Evolutionary conservation across 2,329 filamentous ascomycete species (phyloP).

Genomic region (Fusarium pilosicola): DNA sequence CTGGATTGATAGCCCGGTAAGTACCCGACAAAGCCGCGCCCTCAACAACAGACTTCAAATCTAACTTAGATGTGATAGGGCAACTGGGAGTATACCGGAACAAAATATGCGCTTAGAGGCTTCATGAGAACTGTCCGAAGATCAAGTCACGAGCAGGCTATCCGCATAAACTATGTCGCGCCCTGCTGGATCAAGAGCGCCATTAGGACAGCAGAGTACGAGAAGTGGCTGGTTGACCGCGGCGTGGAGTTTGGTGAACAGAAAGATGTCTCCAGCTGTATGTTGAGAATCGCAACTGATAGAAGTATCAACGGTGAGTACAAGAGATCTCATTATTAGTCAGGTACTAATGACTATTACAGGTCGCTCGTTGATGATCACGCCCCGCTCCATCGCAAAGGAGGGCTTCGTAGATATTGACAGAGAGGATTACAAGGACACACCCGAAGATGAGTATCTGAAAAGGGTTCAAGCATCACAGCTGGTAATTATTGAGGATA

Average conservation of each 20-base stretch:
- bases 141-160: constrained; percentile 49
- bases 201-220: constrained; percentile 52
- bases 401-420: constrained; percentile 36
- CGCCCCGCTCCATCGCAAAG: constrained; percentile 27
- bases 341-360: background rate
- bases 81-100: constrained; percentile 39
- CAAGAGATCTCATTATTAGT: accelerated
- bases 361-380: constrained; percentile 38
- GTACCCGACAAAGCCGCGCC: background rate
- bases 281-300: constrained; percentile 49
- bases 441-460: constrained; percentile 26
- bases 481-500: constrained; percentile 32
- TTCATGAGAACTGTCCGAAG: constrained; percentile 35
- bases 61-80: background rate
- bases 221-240: constrained; percentile 51
- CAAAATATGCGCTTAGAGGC: constrained; percentile 26
- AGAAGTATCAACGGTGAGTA: constrained; percentile 42
- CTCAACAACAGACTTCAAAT: background rate
- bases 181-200: constrained; percentile 55
- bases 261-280: constrained; percentile 47
- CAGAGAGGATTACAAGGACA: constrained; percentile 35
- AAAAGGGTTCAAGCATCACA: constrained; percentile 27
- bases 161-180: constrained; percentile 59
- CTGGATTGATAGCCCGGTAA: constrained; percentile 56
- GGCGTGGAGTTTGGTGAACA: constrained; percentile 54